phyloP scores from a whole-genome alignment of 1,139 yeast genomes.

The Hansenula anomala region DNA sequence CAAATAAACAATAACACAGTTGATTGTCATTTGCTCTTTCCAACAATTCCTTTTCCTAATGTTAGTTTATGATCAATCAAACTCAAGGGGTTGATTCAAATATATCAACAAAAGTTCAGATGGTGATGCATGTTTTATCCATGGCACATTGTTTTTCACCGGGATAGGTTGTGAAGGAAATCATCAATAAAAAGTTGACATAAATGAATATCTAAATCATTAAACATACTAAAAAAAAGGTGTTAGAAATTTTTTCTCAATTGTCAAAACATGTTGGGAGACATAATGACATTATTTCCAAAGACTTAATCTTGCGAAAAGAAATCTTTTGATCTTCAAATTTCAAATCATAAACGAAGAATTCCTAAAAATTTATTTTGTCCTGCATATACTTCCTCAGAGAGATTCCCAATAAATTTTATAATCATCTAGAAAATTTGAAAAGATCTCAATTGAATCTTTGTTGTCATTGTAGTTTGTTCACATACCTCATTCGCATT shows the following conservation, averaged over 20 bases:
- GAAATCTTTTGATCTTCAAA: too few relatives aligned
- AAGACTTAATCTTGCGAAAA: background rate
- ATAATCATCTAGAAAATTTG: conserved; percentile 26
- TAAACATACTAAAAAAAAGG: conserved; percentile 4
- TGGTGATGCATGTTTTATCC: conserved; percentile 89
- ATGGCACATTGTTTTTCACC: conserved; percentile 56
- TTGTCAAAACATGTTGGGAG: background rate
- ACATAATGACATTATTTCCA: background rate
- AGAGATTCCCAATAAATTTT: conserved; percentile 22
- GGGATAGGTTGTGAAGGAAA: conserved; percentile 34
- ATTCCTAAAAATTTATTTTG: conserved; percentile 47
- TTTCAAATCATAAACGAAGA: conserved; percentile 55
- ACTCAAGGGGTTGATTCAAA: background rate
- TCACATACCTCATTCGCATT: background rate
- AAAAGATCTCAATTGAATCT: background rate
- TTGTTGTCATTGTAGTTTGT: background rate
- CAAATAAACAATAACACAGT: too few relatives aligned
- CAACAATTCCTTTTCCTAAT: too few relatives aligned
- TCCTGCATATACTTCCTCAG: conserved; percentile 71
- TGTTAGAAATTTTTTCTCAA: conserved; percentile 6
- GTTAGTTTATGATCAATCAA: too few relatives aligned
- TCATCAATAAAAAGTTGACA: conserved; percentile 23
- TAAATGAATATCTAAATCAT: background rate
- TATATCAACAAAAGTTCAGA: conserved; percentile 43
- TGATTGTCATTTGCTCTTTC: too few relatives aligned